Conservation (phyloP, 495 filamentous ascomycete species). For the Podospora pseudoanserina region DNA sequence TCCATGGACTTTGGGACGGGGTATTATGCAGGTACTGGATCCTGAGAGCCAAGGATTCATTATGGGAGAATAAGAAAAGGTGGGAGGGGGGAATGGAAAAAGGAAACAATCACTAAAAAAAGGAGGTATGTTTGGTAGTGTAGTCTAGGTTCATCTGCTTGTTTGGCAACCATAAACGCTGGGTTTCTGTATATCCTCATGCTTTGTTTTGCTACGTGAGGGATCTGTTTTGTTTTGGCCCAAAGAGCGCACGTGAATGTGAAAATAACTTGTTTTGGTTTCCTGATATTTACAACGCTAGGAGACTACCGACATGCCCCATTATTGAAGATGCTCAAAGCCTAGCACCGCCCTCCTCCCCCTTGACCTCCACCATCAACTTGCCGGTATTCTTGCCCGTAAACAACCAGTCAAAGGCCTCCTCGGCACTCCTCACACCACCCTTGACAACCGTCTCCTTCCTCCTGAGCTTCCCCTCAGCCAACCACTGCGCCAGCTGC, state of each 20-base stretch:
- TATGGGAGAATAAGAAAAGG: not conserved
- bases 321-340: too few relatives aligned
- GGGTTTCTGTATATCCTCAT: too few relatives aligned
- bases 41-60: not conserved
- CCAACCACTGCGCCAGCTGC: constrained; percentile 50
- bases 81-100: not conserved
- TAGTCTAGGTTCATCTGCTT: not conserved
- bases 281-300: too few relatives aligned
- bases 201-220: too few relatives aligned
- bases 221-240: too few relatives aligned
- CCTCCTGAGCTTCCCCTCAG: constrained; percentile 53
- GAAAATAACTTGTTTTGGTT: too few relatives aligned
- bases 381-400: constrained; percentile 53
- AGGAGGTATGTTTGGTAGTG: not conserved
- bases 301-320: too few relatives aligned
- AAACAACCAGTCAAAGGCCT: constrained; percentile 50
- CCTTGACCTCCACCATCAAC: constrained; percentile 33
- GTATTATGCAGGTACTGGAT: not conserved
- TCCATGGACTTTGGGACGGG: not conserved
- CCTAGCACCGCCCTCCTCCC: constrained; percentile 15
- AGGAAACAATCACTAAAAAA: not conserved
- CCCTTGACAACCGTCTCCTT: constrained; percentile 56
- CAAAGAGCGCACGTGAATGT: too few relatives aligned
- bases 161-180: too few relatives aligned
- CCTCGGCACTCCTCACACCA: constrained; percentile 49